A percentile compares a stretch with the other conserved stretches of the same genome.
phyloP scores from a whole-genome alignment of 2,329 filamentous ascomycete genomes.

The Fusarium sp. region DNA sequence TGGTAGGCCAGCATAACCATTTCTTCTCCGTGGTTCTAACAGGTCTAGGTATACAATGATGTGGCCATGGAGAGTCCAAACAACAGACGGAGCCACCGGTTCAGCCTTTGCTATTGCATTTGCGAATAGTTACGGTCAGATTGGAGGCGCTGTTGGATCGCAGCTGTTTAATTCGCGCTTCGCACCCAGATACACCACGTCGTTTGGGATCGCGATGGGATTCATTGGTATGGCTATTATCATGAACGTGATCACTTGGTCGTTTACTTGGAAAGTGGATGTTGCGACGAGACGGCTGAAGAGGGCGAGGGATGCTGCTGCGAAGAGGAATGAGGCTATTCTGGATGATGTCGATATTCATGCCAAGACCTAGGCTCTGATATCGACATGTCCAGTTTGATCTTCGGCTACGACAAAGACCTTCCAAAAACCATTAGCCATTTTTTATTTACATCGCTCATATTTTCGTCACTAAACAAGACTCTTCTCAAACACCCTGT shows the following conservation, averaged over 20 bases:
- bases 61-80: neutral
- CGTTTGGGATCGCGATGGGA: neutral
- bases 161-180: neutral
- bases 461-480: neutral
- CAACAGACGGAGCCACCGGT: neutral
- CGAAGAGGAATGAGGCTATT: neutral
- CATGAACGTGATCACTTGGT: neutral
- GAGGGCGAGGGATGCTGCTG: neutral
- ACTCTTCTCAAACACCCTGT: conserved; percentile 44
- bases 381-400: rapidly evolving
- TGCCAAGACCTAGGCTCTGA: neutral
- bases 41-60: neutral
- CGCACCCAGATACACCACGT: neutral
- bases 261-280: neutral
- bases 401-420: no score
- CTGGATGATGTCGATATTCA: neutral
- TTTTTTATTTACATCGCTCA: rapidly evolving
- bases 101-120: neutral
- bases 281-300: neutral
- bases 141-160: neutral
- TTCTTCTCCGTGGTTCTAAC: neutral
- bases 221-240: neutral
- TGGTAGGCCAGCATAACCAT: neutral
- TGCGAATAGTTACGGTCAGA: neutral
- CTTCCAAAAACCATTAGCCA: no score